A percentile compares a stretch with the other conserved stretches of the same genome.
Conservation (phyloP, 225 moss, liverwort and hornwort species). For the Climacium dendroides region DNA sequence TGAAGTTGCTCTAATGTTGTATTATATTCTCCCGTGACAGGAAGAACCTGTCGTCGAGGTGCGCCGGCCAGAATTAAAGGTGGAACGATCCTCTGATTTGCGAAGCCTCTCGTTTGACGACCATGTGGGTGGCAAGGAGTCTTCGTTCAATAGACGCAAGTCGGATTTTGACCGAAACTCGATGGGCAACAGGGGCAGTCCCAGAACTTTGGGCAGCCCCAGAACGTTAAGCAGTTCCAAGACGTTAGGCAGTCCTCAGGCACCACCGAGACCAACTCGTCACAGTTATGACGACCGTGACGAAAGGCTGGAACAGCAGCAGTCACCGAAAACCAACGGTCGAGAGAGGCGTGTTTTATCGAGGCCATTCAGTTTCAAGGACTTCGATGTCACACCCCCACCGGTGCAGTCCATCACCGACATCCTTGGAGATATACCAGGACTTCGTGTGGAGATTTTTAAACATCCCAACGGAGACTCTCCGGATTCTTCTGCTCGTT, state of each 20-base stretch:
- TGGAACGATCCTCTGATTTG: constrained; percentile 26
- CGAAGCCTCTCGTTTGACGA: constrained; percentile 76
- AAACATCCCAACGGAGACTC: constrained; percentile 49
- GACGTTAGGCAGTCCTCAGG: constrained; percentile 32
- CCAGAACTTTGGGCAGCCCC: neutral
- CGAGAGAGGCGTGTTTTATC: constrained; percentile 54
- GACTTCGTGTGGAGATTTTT: constrained; percentile 63
- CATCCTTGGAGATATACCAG: constrained; percentile 74
- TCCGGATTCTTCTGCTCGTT: constrained; percentile 39
- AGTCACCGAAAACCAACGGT: constrained; percentile 54
- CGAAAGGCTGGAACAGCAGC: constrained; percentile 45
- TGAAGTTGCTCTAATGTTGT: neutral
- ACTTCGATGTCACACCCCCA: constrained; percentile 59
- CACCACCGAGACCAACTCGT: constrained; percentile 37
- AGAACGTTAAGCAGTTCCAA: constrained; percentile 12
- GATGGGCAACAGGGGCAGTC: constrained; percentile 37
- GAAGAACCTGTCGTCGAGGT: constrained; percentile 19
- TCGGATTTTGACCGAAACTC: constrained; percentile 68
- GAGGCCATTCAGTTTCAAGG: constrained; percentile 49
- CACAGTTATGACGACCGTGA: constrained; percentile 73
- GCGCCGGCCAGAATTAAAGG: constrained; percentile 39
- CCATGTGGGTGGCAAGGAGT: constrained; percentile 42
- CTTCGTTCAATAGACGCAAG: constrained; percentile 44
- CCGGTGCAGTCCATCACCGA: constrained; percentile 77
- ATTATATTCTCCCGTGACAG: neutral